Evolutionary conservation across 495 filamentous ascomycete species (phyloP), one percentile per base, ranked within the genome.

Genomic region (Diplogelasinospora grovesii): DNA sequence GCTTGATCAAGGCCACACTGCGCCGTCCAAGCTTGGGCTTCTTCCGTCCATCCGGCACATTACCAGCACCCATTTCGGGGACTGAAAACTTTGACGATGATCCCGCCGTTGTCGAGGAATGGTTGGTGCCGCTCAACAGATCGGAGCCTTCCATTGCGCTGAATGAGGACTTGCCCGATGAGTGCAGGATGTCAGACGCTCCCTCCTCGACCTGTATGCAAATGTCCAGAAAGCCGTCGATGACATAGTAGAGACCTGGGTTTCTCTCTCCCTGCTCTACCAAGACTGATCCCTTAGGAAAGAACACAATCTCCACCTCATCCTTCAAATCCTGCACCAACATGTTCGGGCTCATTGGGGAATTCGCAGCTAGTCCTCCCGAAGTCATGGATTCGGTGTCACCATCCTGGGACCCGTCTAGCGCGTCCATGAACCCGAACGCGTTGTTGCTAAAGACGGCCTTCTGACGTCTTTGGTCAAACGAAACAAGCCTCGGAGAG

Each of bases 281-380:
- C n/a, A 98, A 71, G 5, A 98, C 85, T 6, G 92, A 89, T 3
- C 85, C 89, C 54, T 97, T 83, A 0, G 87, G 89, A 49, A 98
- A 98, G 65, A 83, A 96, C 3, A 98, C 93, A 46, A 98, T 95
- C 54, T 98, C 92, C n/a, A 97, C 75, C 29, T 98, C 92, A 50
- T 92, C 80, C 32, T 80, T 78, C 55, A 95, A 72, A 28, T 97
- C 92, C 56, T 54, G 74, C 44, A 56, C 89, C 46, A 72, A 78
- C 67, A 58, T 60, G 52, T 75, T 66, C 0, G 59, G 60, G 36
- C 65, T 75, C 8, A 65, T 57, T 10, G 54, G 56, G 7, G 56
- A 55, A 7, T 56, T 58, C 18, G 51, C 39, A 6, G 75, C 70
- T 4, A 74, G 52, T 3, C 70, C 73, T 6, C 77, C 68, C 10